These are phyloP conservation scores for Leptographium procerum DNA, from an alignment of 2,329 filamentous ascomycete genomes.

Conservation along the genomic window DNA sequence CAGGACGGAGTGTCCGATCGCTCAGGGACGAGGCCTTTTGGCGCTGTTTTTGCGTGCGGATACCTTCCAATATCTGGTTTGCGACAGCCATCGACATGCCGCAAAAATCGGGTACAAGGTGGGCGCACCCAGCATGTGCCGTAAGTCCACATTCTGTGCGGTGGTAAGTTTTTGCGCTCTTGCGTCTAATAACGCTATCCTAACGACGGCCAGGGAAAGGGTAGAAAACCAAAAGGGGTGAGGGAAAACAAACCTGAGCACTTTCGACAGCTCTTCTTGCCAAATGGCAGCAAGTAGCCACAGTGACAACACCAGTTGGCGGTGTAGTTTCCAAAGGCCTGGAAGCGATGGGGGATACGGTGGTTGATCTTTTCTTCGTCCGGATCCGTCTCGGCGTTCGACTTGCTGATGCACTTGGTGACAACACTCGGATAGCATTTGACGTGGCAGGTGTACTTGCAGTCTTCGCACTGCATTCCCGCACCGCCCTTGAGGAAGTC, in stretches of 20 bases:
- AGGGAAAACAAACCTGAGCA: slow-evolving; percentile 57
- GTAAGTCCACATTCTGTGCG: slow-evolving; percentile 77
- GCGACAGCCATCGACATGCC: slow-evolving; percentile 98
- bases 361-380: slow-evolving; percentile 99
- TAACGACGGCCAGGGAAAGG: too few relatives aligned
- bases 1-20: slow-evolving; percentile 52
- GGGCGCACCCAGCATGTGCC: slow-evolving; percentile 81
- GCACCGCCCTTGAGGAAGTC: slow-evolving; percentile 98
- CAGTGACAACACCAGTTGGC: slow-evolving; percentile 99
- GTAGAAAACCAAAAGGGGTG: background rate
- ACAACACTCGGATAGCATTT: slow-evolving; percentile 96
- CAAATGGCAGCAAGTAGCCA: slow-evolving; percentile 88
- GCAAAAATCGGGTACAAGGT: slow-evolving; percentile 96
- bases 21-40: slow-evolving; percentile 47
- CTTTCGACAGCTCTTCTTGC: slow-evolving; percentile 88
- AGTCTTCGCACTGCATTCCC: slow-evolving; percentile 98
- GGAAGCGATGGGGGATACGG: slow-evolving; percentile 93
- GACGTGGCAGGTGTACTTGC: slow-evolving; percentile 98
- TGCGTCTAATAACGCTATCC: too few relatives aligned
- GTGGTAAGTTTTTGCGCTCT: slow-evolving; percentile 18
- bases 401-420: slow-evolving; percentile 99
- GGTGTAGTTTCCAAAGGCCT: slow-evolving; percentile 92
- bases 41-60: slow-evolving; percentile 63
- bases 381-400: slow-evolving; percentile 93
- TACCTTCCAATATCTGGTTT: slow-evolving; percentile 82